These are phyloP conservation scores for Toxoplasma gondii DNA, from an alignment of 169 alveolate species.

Conservation along the genomic window DNA sequence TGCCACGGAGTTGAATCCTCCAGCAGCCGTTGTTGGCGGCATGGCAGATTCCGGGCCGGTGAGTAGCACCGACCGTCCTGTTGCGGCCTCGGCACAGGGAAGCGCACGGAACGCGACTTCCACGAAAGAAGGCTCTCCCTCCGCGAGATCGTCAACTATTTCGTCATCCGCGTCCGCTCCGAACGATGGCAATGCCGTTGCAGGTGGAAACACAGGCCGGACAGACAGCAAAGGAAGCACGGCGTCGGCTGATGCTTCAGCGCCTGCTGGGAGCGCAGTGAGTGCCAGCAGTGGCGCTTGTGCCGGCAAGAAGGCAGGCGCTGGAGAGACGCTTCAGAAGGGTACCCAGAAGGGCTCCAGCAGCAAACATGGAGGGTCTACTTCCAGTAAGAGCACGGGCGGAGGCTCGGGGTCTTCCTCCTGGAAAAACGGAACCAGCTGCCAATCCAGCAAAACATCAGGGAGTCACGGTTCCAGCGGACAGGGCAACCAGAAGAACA, in stretches of 20 bases:
- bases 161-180: neutral
- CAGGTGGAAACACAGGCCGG: neutral
- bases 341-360: neutral
- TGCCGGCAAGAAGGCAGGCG: neutral
- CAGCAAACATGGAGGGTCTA: neutral
- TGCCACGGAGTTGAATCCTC: neutral
- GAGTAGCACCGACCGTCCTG: neutral
- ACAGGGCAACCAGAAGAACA: neutral
- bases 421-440: neutral
- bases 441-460: neutral
- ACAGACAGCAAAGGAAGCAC: neutral
- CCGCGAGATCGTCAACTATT: neutral
- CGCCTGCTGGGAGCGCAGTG: neutral
- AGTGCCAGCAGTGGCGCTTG: neutral
- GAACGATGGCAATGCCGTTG: neutral
- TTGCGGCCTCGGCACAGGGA: neutral
- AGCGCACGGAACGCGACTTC: neutral
- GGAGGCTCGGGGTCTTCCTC: neutral
- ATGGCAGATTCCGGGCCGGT: neutral
- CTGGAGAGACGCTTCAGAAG: neutral
- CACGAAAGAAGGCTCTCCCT: neutral
- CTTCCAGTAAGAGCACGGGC: neutral
- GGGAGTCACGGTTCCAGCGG: neutral
- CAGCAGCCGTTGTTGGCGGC: neutral
- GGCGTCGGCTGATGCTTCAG: neutral